phyloP scores from a whole-genome alignment of 179 eudicot genomes.

The Gypsophila paniculata region DNA sequence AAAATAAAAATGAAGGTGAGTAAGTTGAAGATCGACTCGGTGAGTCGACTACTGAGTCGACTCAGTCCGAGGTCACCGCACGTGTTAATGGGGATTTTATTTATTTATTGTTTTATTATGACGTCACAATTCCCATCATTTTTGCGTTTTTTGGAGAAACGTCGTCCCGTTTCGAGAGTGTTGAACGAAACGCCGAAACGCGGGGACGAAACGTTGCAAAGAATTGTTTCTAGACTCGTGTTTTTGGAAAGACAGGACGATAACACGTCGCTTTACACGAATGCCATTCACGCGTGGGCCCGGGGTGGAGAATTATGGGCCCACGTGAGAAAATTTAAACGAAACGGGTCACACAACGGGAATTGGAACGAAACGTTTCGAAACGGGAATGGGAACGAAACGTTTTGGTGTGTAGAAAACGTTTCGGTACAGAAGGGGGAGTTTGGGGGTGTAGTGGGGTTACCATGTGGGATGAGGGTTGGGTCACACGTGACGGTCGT shows the following conservation, averaged over 20 bases:
- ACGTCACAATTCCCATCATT: slow-evolving; percentile 56
- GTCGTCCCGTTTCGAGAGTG: slow-evolving; percentile 11
- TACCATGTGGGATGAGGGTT: slow-evolving; percentile 57
- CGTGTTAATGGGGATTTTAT: slow-evolving; percentile 40
- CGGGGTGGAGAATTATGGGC: slow-evolving; percentile 32
- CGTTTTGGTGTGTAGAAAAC: background rate
- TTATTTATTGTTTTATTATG: slow-evolving; percentile 47
- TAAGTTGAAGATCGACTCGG: slow-evolving; percentile 35
- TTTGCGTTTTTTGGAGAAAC: slow-evolving; percentile 32
- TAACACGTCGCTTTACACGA: slow-evolving; percentile 26
- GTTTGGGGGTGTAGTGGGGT: slow-evolving; percentile 28
- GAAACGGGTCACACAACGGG: background rate
- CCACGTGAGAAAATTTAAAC: slow-evolving; percentile 12
- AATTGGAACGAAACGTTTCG: slow-evolving; percentile 11
- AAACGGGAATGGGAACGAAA: background rate
- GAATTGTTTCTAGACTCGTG: slow-evolving; percentile 27
- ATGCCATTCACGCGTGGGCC: slow-evolving; percentile 38
- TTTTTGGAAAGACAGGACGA: slow-evolving; percentile 12
- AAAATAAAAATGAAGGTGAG: slow-evolving; percentile 35
- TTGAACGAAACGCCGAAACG: slow-evolving; percentile 17
- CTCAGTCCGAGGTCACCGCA: slow-evolving; percentile 46
- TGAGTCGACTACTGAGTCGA: slow-evolving; percentile 39
- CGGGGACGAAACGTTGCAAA: slow-evolving; percentile 10
- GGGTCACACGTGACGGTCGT: slow-evolving; percentile 85
- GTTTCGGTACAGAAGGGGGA: slow-evolving; percentile 34